phyloP scores from a whole-genome alignment of 768 basidiomycete species.

The Lactarius akahatsu region DNA sequence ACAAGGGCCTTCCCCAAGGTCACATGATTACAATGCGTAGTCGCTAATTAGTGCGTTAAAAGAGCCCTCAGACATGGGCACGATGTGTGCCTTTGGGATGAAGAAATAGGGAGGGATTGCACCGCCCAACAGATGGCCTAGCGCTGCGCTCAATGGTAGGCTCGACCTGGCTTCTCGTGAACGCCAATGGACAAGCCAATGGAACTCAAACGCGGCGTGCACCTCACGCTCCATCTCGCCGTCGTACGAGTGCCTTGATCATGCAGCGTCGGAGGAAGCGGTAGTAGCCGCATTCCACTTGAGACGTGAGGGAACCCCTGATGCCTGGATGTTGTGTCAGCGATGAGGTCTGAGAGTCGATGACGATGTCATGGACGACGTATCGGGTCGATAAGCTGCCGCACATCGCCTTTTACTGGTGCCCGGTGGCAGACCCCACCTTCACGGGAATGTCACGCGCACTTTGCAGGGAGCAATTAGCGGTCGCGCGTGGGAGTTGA shows the following conservation, averaged over 20 bases:
- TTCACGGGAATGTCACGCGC: constrained; percentile 50
- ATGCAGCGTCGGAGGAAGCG: constrained; percentile 66
- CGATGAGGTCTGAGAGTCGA: constrained; percentile 54
- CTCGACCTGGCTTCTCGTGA: constrained; percentile 71
- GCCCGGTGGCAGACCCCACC: constrained; percentile 82
- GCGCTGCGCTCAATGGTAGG: constrained; percentile 38
- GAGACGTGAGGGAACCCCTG: constrained; percentile 97
- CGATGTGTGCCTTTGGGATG: constrained; percentile 63
- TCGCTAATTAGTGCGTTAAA: too few relatives aligned
- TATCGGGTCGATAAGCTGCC: constrained; percentile 82
- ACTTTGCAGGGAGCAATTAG: constrained; percentile 51
- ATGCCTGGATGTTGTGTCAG: constrained; percentile 96
- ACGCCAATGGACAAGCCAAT: constrained; percentile 91
- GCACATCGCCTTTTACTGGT: constrained; percentile 69
- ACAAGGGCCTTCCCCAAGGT: too few relatives aligned
- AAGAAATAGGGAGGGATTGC: constrained; percentile 93
- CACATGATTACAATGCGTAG: too few relatives aligned
- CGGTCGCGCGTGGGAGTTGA: too few relatives aligned
- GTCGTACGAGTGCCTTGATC: constrained; percentile 80
- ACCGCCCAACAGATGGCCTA: constrained; percentile 91
- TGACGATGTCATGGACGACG: constrained; percentile 68
- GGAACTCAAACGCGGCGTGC: constrained; percentile 74
- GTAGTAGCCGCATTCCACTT: constrained; percentile 95
- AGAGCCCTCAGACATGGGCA: constrained; percentile 47
- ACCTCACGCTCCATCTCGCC: constrained; percentile 98